Evolutionary conservation across 768 basidiomycete species (phyloP).

Genomic region (Pisolithus tinctorius): DNA sequence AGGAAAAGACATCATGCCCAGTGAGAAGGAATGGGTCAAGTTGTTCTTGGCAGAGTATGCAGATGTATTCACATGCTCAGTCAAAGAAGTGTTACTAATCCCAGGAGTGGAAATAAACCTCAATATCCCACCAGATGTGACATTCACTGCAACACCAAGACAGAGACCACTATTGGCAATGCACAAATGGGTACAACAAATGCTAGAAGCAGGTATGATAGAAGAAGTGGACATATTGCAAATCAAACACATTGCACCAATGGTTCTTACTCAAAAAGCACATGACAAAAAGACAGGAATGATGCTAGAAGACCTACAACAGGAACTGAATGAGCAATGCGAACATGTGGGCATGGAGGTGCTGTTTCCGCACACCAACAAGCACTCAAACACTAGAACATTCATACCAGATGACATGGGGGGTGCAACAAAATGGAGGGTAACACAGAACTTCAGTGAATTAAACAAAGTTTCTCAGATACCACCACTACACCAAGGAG

Average conservation of each 20-base stretch:
- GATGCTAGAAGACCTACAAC: constrained; percentile 23
- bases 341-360: not conserved
- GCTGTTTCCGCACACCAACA: too few relatives aligned
- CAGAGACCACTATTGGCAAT: not conserved
- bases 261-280: constrained; percentile 32
- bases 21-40: not conserved
- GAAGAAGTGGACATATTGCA: not conserved
- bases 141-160: not conserved
- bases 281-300: constrained; percentile 23
- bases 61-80: not conserved
- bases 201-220: not conserved
- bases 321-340: constrained; percentile 21
- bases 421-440: not conserved
- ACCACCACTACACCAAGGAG: constrained; percentile 17
- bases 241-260: constrained; percentile 8
- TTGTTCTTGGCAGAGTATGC: not conserved
- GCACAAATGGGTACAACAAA: too few relatives aligned
- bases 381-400: not conserved
- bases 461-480: constrained; percentile 15
- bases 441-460: constrained; percentile 15
- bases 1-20: constrained; percentile 8
- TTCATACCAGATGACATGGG: not conserved
- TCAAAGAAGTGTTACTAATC: not conserved
- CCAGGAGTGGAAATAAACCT: not conserved
- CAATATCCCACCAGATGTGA: not conserved